Base-by-base conservation (phyloP, 495 filamentous ascomycete genomes). In the Tuber brumale region DNA sequence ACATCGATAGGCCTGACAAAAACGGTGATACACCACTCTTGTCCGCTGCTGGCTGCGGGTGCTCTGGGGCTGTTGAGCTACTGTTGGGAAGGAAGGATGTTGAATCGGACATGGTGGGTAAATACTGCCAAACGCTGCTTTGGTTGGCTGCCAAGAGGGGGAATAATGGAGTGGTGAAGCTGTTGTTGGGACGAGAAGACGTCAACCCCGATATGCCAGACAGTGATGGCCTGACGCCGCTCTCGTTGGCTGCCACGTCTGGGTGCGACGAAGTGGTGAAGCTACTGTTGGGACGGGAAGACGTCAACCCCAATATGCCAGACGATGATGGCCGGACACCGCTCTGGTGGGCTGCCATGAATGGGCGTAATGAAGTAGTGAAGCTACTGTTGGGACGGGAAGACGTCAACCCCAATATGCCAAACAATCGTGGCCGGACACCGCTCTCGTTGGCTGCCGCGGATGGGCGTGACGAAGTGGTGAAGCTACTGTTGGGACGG, bases 251-350 rank as follows among this genome's bases (percentile, higher is more conserved):
- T n/a, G 9, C 51, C 9, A 1, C 23, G 8, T 14, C 27, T 3
- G 51, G 51, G 51, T 23, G 23, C 0, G n/a, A 27, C 0, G 23
- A 9, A 3, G 51, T 57, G 1, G 9, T 57, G 8, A 57, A 57
- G 23, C 51, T 57, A 1, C 10, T 57, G 3, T 4, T 57, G 1
- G n/a, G 3, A 14, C 9, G 51, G 2, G n/a, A 57, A 27, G 51
- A 57, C 0, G 10, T 57, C 23, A 57, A 12, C 21, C 8, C 9
- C 21, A 8, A n/a, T n/a, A 51, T 10, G 8, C 48, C 7, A 10
- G 8, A n/a, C 21, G n/a, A 51, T 1, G 0, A 0, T 10, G 21
- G 6, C 0, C 0, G 3, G 0, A n/a, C 46, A 23, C 21, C 46
- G 7, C 21, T 51, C 46, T 51, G 0, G 0, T 51, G 0, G 0